Evolutionary conservation across 768 basidiomycete genomes (phyloP).

Genomic region (Sporobolomyces roseus): DNA sequence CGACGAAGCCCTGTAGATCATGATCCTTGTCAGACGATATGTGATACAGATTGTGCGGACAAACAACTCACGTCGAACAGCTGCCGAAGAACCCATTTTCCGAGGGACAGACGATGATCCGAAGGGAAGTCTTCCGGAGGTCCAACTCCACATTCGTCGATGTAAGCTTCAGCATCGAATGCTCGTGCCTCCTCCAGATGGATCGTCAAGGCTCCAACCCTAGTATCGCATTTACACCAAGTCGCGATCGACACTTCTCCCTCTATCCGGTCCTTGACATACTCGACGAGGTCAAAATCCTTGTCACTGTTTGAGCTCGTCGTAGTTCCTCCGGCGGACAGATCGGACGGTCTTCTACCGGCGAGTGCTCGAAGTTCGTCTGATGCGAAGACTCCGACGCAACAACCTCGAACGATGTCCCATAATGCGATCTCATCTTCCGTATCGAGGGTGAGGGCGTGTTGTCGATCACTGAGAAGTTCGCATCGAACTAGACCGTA

Average conservation of each 20-base stretch:
- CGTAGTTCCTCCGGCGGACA: background rate
- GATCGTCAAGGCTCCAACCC: slow-evolving; percentile 78
- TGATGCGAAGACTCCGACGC: slow-evolving; percentile 64
- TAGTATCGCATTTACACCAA: slow-evolving; percentile 87
- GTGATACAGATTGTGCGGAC: background rate
- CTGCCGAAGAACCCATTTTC: slow-evolving; percentile 44
- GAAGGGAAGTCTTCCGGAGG: slow-evolving; percentile 59
- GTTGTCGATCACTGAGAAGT: slow-evolving; percentile 78
- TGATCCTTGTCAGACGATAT: background rate
- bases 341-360: slow-evolving; percentile 15
- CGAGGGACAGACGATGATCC: slow-evolving; percentile 70
- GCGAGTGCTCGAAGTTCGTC: slow-evolving; percentile 60
- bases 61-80: slow-evolving; percentile 36
- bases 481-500: slow-evolving; percentile 76
- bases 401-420: slow-evolving; percentile 77
- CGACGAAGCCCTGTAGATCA: slow-evolving; percentile 37
- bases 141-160: slow-evolving; percentile 60
- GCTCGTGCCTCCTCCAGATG: slow-evolving; percentile 74
- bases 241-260: slow-evolving; percentile 73
- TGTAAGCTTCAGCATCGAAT: slow-evolving; percentile 93
- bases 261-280: slow-evolving; percentile 84
- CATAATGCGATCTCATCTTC: slow-evolving; percentile 83
- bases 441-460: slow-evolving; percentile 86
- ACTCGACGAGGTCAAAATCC: slow-evolving; percentile 68
- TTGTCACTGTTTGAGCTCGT: slow-evolving; percentile 6